Percentiles rank a stretch among this genome's conserved stretches.
Evolutionary conservation across 106 monocot species (phyloP).

Genomic region (Acanthochlamys bracteata): DNA sequence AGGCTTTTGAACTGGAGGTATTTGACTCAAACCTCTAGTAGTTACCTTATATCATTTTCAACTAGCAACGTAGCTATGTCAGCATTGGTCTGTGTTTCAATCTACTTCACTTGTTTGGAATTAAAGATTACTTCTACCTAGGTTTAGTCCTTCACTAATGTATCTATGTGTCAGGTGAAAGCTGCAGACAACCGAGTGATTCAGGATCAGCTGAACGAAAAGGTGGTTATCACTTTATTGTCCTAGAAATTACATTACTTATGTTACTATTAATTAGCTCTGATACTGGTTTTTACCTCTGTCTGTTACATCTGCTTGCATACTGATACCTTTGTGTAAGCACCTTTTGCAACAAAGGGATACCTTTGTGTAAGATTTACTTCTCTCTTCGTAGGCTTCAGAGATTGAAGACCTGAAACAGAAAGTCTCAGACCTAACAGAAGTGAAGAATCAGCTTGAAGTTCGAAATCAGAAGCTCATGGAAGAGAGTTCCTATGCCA

Average conservation of each 20-base stretch:
- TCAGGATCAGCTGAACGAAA: constrained; percentile 84
- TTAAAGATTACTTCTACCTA: not conserved
- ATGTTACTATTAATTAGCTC: not conserved
- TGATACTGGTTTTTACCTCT: not conserved
- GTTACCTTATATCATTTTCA: not conserved
- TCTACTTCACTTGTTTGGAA: not conserved
- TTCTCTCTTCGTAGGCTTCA: constrained; percentile 29
- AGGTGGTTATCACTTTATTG: constrained; percentile 28
- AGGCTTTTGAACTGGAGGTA: constrained; percentile 93
- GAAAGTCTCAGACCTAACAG: constrained; percentile 45
- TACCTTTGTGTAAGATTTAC: not conserved
- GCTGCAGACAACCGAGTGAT: constrained; percentile 92
- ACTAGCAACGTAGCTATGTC: not conserved
- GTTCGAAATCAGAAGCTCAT: constrained; percentile 61
- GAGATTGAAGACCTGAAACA: constrained; percentile 65
- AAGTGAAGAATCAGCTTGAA: constrained; percentile 60
- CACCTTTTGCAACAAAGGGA: not conserved
- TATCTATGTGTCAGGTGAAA: constrained; percentile 51
- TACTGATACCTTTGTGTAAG: no score
- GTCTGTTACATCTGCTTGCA: no score
- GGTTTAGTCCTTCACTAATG: not conserved
- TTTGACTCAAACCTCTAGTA: not conserved
- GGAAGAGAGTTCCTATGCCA: constrained; percentile 88
- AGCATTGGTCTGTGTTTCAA: not conserved
- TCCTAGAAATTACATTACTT: not conserved